A percentile compares a stretch with the other conserved stretches of the same genome.
These are phyloP conservation scores for Hydrangea macrophylla DNA, from an alignment of 148 eudicot genomes.

Conservation along the genomic window DNA sequence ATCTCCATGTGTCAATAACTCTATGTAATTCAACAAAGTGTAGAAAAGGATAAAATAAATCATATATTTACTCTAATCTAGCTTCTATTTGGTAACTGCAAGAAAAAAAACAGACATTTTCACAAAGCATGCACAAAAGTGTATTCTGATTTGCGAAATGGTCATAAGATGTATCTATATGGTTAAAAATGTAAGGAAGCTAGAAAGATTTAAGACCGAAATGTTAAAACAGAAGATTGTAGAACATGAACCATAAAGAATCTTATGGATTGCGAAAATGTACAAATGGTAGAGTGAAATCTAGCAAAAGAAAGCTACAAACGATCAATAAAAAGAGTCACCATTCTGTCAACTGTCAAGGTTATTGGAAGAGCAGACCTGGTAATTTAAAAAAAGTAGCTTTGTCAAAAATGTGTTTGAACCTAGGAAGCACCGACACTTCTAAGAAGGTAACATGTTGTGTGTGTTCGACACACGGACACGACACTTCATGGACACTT, in stretches of 20 bases:
- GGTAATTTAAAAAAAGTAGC: background rate
- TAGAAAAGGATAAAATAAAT: background rate
- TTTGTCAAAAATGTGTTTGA: background rate
- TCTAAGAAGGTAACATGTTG: too few species aligned
- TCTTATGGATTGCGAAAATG: background rate
- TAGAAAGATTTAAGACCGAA: too few species aligned
- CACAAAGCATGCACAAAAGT: background rate
- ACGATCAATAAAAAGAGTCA: background rate
- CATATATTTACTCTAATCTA: background rate
- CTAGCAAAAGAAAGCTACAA: background rate
- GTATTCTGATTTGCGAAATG: too few species aligned
- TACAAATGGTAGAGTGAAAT: background rate
- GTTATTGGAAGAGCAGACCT: background rate
- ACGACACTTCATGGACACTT: too few species aligned
- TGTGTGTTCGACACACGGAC: too few species aligned
- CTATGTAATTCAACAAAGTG: background rate
- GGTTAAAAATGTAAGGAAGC: background rate
- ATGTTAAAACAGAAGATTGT: background rate
- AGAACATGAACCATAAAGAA: background rate
- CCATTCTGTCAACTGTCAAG: background rate
- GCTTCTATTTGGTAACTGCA: background rate
- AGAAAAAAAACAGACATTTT: background rate
- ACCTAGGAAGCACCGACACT: background rate
- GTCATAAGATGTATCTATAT: background rate
- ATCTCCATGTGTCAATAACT: background rate